Evolutionary conservation across 2,329 filamentous ascomycete genomes (phyloP).

Genomic region (Fusarium palustre): DNA sequence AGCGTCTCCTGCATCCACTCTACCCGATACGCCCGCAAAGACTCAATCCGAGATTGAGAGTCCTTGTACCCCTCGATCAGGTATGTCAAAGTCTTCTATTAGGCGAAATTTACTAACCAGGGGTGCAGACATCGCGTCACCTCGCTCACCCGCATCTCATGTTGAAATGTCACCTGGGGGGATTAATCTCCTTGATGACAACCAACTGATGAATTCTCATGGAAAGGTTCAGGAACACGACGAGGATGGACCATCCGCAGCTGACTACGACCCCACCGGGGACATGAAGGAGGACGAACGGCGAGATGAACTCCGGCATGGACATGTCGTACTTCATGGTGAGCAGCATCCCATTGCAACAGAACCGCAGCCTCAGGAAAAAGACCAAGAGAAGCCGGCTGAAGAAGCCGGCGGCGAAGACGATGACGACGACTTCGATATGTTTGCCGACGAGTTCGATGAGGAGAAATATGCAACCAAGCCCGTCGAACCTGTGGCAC

Average conservation of each 20-base stretch:
- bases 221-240: slow-evolving; percentile 56
- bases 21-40: slow-evolving; percentile 56
- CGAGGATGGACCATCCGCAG: slow-evolving; percentile 86
- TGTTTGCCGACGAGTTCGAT: slow-evolving; percentile 88
- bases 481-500: slow-evolving; percentile 50
- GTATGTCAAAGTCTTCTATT: slow-evolving; percentile 52
- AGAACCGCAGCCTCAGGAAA: slow-evolving; percentile 44
- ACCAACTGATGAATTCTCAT: slow-evolving; percentile 73
- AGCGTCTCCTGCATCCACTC: slow-evolving; percentile 65
- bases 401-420: slow-evolving; percentile 53
- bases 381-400: slow-evolving; percentile 44
- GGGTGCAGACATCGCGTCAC: slow-evolving; percentile 55
- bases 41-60: slow-evolving; percentile 53
- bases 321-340: slow-evolving; percentile 64
- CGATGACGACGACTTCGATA: slow-evolving; percentile 74
- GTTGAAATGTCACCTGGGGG: slow-evolving; percentile 68
- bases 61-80: slow-evolving; percentile 61
- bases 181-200: slow-evolving; percentile 74
- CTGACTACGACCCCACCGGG: slow-evolving; percentile 88
- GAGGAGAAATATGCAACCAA: slow-evolving; percentile 73
- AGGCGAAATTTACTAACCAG: slow-evolving; percentile 41
- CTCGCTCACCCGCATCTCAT: slow-evolving; percentile 58
- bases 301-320: slow-evolving; percentile 73
- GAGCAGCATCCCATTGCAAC: slow-evolving; percentile 51
- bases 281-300: slow-evolving; percentile 89